Conservation (phyloP, 345 rosid genomes). For the Ricinus communis region DNA sequence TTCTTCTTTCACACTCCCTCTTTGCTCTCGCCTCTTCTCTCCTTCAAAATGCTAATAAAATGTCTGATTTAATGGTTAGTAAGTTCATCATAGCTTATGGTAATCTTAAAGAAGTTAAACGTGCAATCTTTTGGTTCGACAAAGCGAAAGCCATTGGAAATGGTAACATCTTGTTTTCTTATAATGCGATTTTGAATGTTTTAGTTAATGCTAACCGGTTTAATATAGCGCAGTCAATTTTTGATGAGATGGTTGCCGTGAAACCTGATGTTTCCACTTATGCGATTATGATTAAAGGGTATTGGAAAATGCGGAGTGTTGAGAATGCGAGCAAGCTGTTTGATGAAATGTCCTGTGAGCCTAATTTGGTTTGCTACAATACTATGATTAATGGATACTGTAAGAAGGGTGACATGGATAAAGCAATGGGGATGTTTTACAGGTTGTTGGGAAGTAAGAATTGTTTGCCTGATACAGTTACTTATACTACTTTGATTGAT, state of each 20-base stretch:
- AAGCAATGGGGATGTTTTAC: constrained; percentile 21
- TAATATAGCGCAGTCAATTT: constrained; percentile 24
- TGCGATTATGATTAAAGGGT: constrained; percentile 38
- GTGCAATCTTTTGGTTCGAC: constrained; percentile 41
- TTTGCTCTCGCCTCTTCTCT: constrained; percentile 27
- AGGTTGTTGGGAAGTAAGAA: constrained; percentile 16
- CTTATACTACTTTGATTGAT: constrained; percentile 43
- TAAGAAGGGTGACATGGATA: constrained; percentile 38
- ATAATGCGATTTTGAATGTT: constrained; percentile 39
- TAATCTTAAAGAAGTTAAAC: constrained; percentile 26
- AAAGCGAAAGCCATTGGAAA: constrained; percentile 25
- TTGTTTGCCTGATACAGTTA: constrained; percentile 34
- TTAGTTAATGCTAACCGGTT: constrained; percentile 26
- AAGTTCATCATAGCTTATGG: constrained; percentile 39
- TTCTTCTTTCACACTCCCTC: constrained; percentile 35
- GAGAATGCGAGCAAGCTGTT: constrained; percentile 40
- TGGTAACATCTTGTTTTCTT: constrained; percentile 31
- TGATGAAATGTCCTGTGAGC: constrained; percentile 46
- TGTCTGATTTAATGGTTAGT: constrained; percentile 33
- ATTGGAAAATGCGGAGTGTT: constrained; percentile 34
- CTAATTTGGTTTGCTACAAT: constrained; percentile 33
- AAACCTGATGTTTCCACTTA: constrained; percentile 39
- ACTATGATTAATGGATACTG: constrained; percentile 46
- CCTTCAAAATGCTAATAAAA: constrained; percentile 24
- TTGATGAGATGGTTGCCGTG: constrained; percentile 25